Evolutionary conservation across 1,284 basidiomycete species (phyloP).

Genomic region (Trichosporon ovoides): DNA sequence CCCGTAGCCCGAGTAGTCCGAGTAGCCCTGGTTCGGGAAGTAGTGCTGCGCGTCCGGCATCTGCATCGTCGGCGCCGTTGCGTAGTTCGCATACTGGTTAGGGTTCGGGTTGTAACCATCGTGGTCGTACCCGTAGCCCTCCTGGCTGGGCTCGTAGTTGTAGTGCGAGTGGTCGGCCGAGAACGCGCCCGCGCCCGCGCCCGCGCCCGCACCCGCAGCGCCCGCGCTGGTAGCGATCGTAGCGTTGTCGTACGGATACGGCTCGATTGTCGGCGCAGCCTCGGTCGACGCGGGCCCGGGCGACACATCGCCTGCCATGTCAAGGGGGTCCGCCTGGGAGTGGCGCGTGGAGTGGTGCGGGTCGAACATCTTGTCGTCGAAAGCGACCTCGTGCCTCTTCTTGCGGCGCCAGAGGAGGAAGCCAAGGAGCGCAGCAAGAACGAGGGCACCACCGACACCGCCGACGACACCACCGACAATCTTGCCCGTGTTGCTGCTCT

Average conservation of each 20-base stretch:
- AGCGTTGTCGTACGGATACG: slow-evolving; percentile 14
- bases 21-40: slow-evolving; percentile 19
- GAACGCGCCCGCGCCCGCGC: neutral
- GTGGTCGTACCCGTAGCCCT: slow-evolving; percentile 1
- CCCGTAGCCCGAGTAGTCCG: slow-evolving; percentile 18
- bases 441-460: slow-evolving; percentile 38
- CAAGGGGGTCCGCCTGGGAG: slow-evolving; percentile 41
- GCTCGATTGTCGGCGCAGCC: slow-evolving; percentile 24
- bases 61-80: slow-evolving; percentile 24
- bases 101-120: slow-evolving; percentile 9
- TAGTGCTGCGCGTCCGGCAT: slow-evolving; percentile 45
- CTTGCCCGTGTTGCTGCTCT: slow-evolving; percentile 37
- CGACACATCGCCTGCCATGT: slow-evolving; percentile 32
- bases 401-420: slow-evolving; percentile 39
- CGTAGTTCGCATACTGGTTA: slow-evolving; percentile 26
- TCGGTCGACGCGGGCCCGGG: slow-evolving; percentile 26
- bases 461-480: slow-evolving; percentile 50
- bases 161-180: neutral
- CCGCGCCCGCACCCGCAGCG: neutral
- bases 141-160: slow-evolving; percentile 3
- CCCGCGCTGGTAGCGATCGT: slow-evolving; percentile 1
- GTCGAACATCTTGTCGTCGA: slow-evolving; percentile 49
- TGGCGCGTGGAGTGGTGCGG: slow-evolving; percentile 37
- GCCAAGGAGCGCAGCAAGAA: slow-evolving; percentile 34
- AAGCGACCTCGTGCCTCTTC: slow-evolving; percentile 35